phyloP scores from a whole-genome alignment of 75 land plant species.

The Cryptomeria japonica region DNA sequence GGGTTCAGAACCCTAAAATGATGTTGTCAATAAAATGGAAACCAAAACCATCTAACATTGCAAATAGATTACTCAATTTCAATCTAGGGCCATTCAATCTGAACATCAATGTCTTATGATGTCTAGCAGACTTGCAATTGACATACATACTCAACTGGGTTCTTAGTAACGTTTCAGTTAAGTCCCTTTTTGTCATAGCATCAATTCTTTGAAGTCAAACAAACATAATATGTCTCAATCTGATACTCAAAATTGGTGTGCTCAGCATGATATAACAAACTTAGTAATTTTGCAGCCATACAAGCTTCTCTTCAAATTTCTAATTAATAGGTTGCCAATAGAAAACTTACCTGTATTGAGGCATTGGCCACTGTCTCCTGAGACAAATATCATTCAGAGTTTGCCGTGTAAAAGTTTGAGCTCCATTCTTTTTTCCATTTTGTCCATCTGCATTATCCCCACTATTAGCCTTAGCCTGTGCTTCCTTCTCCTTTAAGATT shows the following conservation, averaged over 20 bases:
- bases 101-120: not conserved
- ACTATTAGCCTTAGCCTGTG: constrained; percentile 50
- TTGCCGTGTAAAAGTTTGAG: constrained; percentile 83
- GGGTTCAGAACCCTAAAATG: not conserved
- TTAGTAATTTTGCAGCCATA: not conserved
- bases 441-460: constrained; percentile 27
- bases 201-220: not conserved
- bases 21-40: not conserved
- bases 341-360: constrained; percentile 66
- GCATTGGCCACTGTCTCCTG: constrained; percentile 97
- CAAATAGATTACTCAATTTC: not conserved
- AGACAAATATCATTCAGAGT: constrained; percentile 92
- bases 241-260: not conserved
- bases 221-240: not conserved
- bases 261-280: not conserved
- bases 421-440: constrained; percentile 68
- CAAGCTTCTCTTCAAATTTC: not conserved
- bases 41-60: not conserved
- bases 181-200: not conserved
- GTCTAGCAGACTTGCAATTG: not conserved
- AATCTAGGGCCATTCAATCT: not conserved
- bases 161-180: not conserved
- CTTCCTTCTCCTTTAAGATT: constrained; percentile 86
- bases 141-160: not conserved
- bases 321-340: not conserved